Conservation (phyloP, 2,329 filamentous ascomycete species). For the Alternaria sp. region DNA sequence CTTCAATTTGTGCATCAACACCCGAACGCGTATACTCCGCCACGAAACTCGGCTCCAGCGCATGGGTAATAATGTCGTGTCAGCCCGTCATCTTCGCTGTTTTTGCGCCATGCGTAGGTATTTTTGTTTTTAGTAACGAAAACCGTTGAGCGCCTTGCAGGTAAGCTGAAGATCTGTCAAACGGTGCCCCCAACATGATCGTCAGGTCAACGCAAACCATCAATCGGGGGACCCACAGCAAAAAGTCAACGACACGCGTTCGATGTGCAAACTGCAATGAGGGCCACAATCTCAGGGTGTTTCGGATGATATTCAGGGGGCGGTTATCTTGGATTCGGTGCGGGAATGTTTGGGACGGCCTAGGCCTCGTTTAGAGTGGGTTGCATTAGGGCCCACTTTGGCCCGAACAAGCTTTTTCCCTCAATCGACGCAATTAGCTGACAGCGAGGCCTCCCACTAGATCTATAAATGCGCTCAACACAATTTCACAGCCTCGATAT, state of each 20-base stretch:
- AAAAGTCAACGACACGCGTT: constrained; percentile 11
- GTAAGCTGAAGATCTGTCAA: not conserved
- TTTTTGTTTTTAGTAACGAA: not conserved
- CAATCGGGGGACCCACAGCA: constrained; percentile 1
- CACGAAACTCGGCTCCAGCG: not conserved
- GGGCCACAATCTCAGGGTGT: not conserved
- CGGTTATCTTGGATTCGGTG: not conserved
- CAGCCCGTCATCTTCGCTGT: not conserved
- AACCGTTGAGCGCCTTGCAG: not conserved
- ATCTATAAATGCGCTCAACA: not conserved
- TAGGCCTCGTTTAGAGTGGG: not conserved
- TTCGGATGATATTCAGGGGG: not conserved
- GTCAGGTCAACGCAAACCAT: not conserved
- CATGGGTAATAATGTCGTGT: not conserved
- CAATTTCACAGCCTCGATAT: not conserved
- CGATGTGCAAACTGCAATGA: not conserved
- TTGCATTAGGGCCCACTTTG: constrained; percentile 10
- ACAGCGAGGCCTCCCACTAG: constrained; percentile 2
- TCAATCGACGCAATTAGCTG: not conserved
- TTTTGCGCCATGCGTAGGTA: not conserved
- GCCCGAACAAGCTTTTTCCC: constrained; percentile 4
- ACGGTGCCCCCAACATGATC: not conserved
- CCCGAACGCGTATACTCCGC: not conserved
- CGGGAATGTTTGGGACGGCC: not conserved
- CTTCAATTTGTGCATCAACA: not conserved